Base-by-base conservation (phyloP, 495 filamentous ascomycete species). In the Aspergillus steynii region DNA sequence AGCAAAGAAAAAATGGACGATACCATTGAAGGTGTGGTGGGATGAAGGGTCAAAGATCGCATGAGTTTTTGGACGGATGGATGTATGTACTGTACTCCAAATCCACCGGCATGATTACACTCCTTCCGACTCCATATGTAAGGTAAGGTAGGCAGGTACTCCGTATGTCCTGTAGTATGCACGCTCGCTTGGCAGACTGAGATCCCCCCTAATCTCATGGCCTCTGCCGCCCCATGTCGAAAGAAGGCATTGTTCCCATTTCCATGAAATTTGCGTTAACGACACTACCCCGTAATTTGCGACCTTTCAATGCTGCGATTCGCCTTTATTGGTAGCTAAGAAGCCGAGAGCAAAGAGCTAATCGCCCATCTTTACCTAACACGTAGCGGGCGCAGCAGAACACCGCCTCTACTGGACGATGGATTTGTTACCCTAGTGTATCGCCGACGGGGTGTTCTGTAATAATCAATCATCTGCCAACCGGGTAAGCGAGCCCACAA, bases 401-500 rank as follows among this genome's bases (percentile, higher is more conserved):
- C 55, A 42, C 37, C 14, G 37, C 37, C 37, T 42, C 47, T 10
- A 54, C 20, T 20, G 20, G 20, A 20, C 20, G 20, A 20, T 20
- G 20, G 20, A 20, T 20, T 20, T 20, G 20, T 20, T 20, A 20
- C 20, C 20, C 20, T 20, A 20, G 20, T 20, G 20, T 20, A 20
- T 20, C 20, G 20, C 20, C 20, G 20, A 20, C 20, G 20, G 20
- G 20, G 20, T 20, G 20, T 20, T 20, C 20, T 20, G 20, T 20
- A 20, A 20, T 20, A 20, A 20, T 20, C 20, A 58, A 54, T 61
- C 56, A 55, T 50, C 60, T 62, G 34, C 54, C 50, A 48, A 27
- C 55, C 54, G 42, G 46, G 61, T 59, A 59, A 63, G 61, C 61
- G 61, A 63, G 37, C 37, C 37, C 37, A 42, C 53, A 45, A 60